phyloP scores from a whole-genome alignment of 352 stramenopile species.

The Globisporangium emineosum region DNA sequence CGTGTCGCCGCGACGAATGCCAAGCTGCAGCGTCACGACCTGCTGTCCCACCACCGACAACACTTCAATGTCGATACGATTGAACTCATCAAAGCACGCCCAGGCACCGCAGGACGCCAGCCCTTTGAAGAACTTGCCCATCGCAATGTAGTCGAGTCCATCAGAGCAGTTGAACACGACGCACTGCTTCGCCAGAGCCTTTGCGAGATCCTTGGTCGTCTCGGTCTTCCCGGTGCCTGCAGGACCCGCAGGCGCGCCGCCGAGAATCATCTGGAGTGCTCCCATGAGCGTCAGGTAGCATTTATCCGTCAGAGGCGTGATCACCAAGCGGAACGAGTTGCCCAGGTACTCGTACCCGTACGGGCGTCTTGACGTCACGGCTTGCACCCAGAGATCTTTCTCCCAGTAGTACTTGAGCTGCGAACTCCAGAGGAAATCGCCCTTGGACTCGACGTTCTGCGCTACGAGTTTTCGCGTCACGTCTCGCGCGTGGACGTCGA shows the following conservation, averaged over 20 bases:
- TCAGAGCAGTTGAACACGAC: constrained; percentile 95
- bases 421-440: constrained; percentile 86
- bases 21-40: constrained; percentile 90
- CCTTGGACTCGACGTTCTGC: constrained; percentile 86
- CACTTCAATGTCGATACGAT: constrained; percentile 89
- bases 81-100: constrained; percentile 91
- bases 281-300: constrained; percentile 96
- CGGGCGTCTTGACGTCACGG: constrained; percentile 85
- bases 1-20: constrained; percentile 75
- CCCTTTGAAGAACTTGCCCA: constrained; percentile 95
- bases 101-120: constrained; percentile 92
- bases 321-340: constrained; percentile 94
- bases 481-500: constrained; percentile 95
- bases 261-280: constrained; percentile 94
- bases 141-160: constrained; percentile 92
- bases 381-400: constrained; percentile 86
- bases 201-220: constrained; percentile 94
- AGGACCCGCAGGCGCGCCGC: constrained; percentile 90
- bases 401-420: constrained; percentile 94
- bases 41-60: constrained; percentile 88
- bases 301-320: constrained; percentile 96
- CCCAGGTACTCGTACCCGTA: constrained; percentile 98
- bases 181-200: constrained; percentile 94
- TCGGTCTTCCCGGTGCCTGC: constrained; percentile 95
- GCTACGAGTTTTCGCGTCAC: constrained; percentile 91